Base-by-base conservation (phyloP, 169 alveolate genomes). In the Cryptosporidium tyzzeri region DNA sequence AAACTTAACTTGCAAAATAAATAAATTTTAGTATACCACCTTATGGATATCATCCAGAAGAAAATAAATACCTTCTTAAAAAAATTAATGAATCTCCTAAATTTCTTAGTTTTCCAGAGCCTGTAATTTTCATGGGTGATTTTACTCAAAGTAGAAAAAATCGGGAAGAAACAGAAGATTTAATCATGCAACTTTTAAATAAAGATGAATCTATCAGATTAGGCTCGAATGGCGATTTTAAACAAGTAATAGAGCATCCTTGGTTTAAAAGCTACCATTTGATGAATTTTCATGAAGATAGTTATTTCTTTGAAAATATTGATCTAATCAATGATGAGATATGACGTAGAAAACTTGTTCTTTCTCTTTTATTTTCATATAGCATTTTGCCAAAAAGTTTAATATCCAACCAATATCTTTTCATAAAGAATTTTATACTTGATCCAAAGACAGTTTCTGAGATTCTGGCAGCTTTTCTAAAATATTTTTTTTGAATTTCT, bases 11-110 rank as follows among this genome's bases (percentile, higher is more conserved):
- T 8, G 9, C 18, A 1, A 41, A 41, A 26, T 69, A 16, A 16
- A 35, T 69, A 18, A n/a, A 65, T n/a, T 7, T 44, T n/a, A 80
- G 89, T 6, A 45, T 67, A 58, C 89, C 89, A 12, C 89, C 89
- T 23, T 80, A 45, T 35, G 89, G 89, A n/a, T 80, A 80, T 37
- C 89, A 62, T 65, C 89, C 89, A 29, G 89, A 80, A 44, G 80
- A 62, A 62, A 80, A 59, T 67, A 37, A 35, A 8, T 65, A 80
- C 37, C 50, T 62, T 14, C 51, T 80, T 10, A 80, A 67, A 35
- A 80, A 39, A 7, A 80, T 80, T 59, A 80, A 26, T n/a, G 68
- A 62, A 12, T 80, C 89, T 61, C 89, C 89, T 3, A 45, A 62
- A 26, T 62, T 80, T 35, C 62, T 80, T 6, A 26, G 21, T n/a